These are phyloP conservation scores for Holtermanniella nyarrowii DNA, from an alignment of 768 basidiomycete genomes.

Conservation along the genomic window DNA sequence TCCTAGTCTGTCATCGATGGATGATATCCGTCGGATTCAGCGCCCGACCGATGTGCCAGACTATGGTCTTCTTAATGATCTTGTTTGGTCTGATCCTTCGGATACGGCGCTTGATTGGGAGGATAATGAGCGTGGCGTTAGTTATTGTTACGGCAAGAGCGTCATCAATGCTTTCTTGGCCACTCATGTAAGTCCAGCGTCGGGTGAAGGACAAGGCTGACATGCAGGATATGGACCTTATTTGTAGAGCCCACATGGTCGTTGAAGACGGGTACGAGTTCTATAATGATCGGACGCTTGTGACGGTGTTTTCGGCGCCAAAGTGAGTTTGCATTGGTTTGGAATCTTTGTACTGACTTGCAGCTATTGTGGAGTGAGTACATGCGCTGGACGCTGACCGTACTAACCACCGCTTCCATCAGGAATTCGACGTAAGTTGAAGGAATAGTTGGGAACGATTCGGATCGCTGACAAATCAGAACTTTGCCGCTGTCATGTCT, in stretches of 20 bases:
- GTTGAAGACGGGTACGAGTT: slow-evolving; percentile 96
- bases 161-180: slow-evolving; percentile 91
- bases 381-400: slow-evolving; percentile 9
- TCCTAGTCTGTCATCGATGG: slow-evolving; percentile 59
- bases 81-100: slow-evolving; percentile 96
- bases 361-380: slow-evolving; percentile 42
- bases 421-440: slow-evolving; percentile 59
- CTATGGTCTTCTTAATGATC: slow-evolving; percentile 90
- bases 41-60: slow-evolving; percentile 91
- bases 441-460: not conserved
- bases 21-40: slow-evolving; percentile 95
- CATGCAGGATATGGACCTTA: slow-evolving; percentile 80
- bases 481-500: slow-evolving; percentile 48
- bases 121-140: slow-evolving; percentile 97
- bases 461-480: slow-evolving; percentile 11
- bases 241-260: slow-evolving; percentile 99
- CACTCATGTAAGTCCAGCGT: slow-evolving; percentile 33
- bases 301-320: slow-evolving; percentile 97
- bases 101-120: slow-evolving; percentile 98
- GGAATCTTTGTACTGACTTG: not conserved
- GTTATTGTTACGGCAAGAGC: slow-evolving; percentile 96
- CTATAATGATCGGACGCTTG: slow-evolving; percentile 96
- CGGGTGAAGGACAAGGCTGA: not conserved
- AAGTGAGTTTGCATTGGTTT: slow-evolving; percentile 55
- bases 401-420: slow-evolving; percentile 16